Base-by-base conservation (phyloP, 1,284 basidiomycete species). In the Apiotrichum brassicae region DNA sequence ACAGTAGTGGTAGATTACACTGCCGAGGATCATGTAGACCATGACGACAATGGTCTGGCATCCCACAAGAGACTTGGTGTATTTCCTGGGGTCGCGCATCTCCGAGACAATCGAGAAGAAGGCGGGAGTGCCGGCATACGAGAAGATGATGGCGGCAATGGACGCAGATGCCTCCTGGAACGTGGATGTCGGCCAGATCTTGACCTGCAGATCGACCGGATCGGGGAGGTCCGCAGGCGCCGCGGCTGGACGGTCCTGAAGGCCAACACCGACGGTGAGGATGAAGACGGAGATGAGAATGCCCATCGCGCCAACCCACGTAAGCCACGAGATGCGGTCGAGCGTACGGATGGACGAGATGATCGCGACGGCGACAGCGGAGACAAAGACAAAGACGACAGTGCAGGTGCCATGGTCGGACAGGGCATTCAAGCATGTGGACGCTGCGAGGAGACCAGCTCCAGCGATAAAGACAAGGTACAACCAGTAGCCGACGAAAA, bases 21-120 rank as follows among this genome's bases (percentile, higher is more conserved):
- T 20, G 3, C 50, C 54, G 4, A 52, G 39, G 30, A 47, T 25
- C 37, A 62, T 2, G 39, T 28, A 32, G 20, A 66, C 23, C 60
- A 44, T 14, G 5, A 59, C 59, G 28, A 62, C 56, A 40, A 64
- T 41, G 3, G 45, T 23, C 47, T 64, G 62, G 48, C 61, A 65
- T 1, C 56, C 42, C 44, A 65, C 54, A 22, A 65, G 50, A 18
- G 37, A 33, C 16, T 59, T 60, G 43, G 59, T 64, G 56, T 58
- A 65, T 18, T 59, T 38, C 18, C 49, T 42, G 2, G 64, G 63
- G 36, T 66, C 53, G 20, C 57, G 43, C 68, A 72, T 71, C 50
- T 72, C 71, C 9, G 64, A 52, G 16, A 64, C 59, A 43, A 71
- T 54, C 14, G 58, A 53, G 42, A 71, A 60, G 59, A 63, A 63